A percentile compares a stretch with the other conserved stretches of the same genome.
Conservation (phyloP, 1,139 yeast species). For the Taphrina deformans region DNA sequence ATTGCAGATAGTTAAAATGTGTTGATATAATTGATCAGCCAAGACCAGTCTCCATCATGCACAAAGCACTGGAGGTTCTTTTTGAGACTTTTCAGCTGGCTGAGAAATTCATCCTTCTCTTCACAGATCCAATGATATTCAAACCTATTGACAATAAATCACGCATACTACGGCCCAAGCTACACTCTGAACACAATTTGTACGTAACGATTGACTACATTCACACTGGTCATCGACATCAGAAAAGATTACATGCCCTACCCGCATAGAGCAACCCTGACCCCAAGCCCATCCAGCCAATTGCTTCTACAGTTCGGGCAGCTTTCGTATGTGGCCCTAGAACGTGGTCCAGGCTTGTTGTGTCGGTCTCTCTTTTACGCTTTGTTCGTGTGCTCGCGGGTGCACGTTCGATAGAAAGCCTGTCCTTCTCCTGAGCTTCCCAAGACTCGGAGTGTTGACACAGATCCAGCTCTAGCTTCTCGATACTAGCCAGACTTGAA, state of each 20-base stretch:
- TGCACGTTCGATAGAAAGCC: background rate
- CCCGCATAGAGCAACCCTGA: background rate
- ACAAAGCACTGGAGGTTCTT: too few species aligned
- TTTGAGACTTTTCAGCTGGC: too few species aligned
- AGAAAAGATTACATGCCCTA: background rate
- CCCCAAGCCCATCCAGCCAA: constrained; percentile 1
- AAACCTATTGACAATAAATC: too few species aligned
- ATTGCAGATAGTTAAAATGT: too few species aligned
- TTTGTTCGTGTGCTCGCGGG: background rate
- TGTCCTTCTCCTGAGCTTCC: constrained; percentile 3
- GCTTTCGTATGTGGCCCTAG: background rate
- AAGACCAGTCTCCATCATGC: too few species aligned
- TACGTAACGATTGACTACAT: too few species aligned
- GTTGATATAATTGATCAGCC: too few species aligned
- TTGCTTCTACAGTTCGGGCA: background rate
- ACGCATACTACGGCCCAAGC: background rate
- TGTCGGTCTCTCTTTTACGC: background rate
- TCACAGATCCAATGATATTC: too few species aligned
- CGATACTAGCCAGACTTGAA: constrained; percentile 3
- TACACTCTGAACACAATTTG: too few species aligned
- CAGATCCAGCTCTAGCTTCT: background rate
- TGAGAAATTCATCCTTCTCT: too few species aligned
- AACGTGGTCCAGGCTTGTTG: background rate
- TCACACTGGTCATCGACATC: too few species aligned
- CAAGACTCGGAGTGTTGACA: constrained; percentile 13